Percentiles rank a stretch among this genome's conserved stretches.
Conservation (phyloP, 768 basidiomycete genomes). For the Leccinum fibrillosum region DNA sequence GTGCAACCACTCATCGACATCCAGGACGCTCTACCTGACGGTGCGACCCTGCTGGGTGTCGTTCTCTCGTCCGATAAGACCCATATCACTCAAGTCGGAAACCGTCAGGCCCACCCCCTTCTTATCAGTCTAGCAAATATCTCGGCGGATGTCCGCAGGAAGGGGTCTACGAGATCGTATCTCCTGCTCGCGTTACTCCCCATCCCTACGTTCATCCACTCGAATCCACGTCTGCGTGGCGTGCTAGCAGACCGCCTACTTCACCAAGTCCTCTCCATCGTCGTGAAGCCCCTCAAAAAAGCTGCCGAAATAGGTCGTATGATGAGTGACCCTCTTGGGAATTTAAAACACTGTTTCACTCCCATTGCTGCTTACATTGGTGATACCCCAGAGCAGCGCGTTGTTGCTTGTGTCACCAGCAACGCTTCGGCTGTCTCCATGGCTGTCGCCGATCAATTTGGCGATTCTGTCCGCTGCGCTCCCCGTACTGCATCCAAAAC, state of each 20-base stretch:
- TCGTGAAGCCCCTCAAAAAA: background rate
- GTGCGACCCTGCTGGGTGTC: background rate
- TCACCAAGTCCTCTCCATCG: background rate
- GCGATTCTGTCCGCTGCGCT: no score
- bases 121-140: background rate
- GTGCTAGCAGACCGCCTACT: background rate
- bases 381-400: background rate
- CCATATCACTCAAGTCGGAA: background rate
- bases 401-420: background rate
- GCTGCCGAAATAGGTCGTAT: background rate
- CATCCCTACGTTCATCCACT: background rate
- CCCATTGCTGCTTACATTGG: background rate
- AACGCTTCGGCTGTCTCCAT: no score
- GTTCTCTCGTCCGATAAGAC: background rate
- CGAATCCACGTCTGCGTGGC: background rate
- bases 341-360: background rate
- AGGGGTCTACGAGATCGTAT: background rate
- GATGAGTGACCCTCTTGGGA: background rate
- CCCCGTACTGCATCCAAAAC: no score
- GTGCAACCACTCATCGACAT: no score
- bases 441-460: no score
- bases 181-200: background rate
- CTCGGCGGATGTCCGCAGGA: background rate
- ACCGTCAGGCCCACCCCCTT: background rate
- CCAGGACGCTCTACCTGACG: background rate